phyloP scores from a whole-genome alignment of 1,284 basidiomycete species.

The Thecaphora thlaspeos region DNA sequence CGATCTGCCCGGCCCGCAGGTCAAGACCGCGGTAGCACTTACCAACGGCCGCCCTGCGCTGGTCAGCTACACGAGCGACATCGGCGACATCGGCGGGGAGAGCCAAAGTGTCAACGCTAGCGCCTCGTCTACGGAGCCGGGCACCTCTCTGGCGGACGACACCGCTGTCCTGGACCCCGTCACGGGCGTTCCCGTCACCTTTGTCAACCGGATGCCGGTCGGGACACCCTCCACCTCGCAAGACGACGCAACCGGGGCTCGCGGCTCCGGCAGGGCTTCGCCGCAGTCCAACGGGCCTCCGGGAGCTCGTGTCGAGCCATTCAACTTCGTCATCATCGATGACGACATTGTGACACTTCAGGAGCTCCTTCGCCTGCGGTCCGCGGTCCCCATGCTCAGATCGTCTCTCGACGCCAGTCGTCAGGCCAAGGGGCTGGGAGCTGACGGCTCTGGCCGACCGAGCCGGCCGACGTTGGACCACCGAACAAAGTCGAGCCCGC shows the following conservation, averaged over 20 bases:
- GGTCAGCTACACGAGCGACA: slow-evolving; percentile 40
- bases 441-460: not conserved
- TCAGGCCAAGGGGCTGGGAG: not conserved
- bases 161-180: slow-evolving; percentile 45
- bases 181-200: slow-evolving; percentile 37
- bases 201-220: slow-evolving; percentile 10
- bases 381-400: slow-evolving; percentile 35
- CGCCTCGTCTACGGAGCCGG: too few relatives aligned
- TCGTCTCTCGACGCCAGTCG: slow-evolving; percentile 13
- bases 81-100: slow-evolving; percentile 1
- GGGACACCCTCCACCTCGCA: not conserved
- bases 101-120: not conserved
- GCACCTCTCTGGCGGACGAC: slow-evolving; percentile 1
- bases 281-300: slow-evolving; percentile 5
- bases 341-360: slow-evolving; percentile 45
- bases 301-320: slow-evolving; percentile 21
- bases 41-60: slow-evolving; percentile 29
- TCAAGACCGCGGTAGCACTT: slow-evolving; percentile 36
- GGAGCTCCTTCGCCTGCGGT: slow-evolving; percentile 41
- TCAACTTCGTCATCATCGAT: slow-evolving; percentile 47
- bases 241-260: too few relatives aligned
- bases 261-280: too few relatives aligned
- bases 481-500: slow-evolving; percentile 35
- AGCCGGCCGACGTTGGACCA: slow-evolving; percentile 23
- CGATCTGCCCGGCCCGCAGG: slow-evolving; percentile 13